Conservation (phyloP, 2,329 filamentous ascomycete genomes). For the Sclerotinia nivalis region DNA sequence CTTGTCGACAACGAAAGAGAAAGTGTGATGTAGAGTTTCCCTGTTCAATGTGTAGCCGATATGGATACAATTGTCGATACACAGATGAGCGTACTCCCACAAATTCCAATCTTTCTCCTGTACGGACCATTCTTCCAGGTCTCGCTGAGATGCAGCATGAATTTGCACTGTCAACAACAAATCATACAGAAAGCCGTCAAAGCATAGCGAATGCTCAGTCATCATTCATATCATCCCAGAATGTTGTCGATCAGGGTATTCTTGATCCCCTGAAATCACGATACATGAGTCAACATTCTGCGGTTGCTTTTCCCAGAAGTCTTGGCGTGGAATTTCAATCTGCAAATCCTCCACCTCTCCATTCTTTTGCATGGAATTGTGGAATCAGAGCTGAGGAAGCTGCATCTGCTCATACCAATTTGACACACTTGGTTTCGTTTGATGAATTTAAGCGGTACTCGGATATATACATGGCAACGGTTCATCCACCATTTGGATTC, state of each 20-base stretch:
- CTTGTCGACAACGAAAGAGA: slow-evolving; percentile 36
- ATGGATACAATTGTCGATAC: slow-evolving; percentile 34
- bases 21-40: slow-evolving; percentile 35
- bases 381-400: slow-evolving; percentile 37
- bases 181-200: background rate
- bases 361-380: slow-evolving; percentile 44
- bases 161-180: background rate
- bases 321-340: slow-evolving; percentile 41
- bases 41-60: slow-evolving; percentile 34
- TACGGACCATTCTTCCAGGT: slow-evolving; percentile 1
- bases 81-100: slow-evolving; percentile 18
- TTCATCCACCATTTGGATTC: slow-evolving; percentile 42
- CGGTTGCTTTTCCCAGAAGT: slow-evolving; percentile 41
- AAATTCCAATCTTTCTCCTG: background rate
- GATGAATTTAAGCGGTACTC: slow-evolving; percentile 25
- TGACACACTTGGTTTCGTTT: slow-evolving; percentile 31
- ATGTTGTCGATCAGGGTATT: slow-evolving; percentile 28
- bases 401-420: slow-evolving; percentile 27
- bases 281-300: slow-evolving; percentile 37
- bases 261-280: slow-evolving; percentile 18
- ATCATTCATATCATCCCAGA: slow-evolving; percentile 22
- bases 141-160: background rate
- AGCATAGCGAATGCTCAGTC: background rate
- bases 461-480: slow-evolving; percentile 37
- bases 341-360: slow-evolving; percentile 41